Evolutionary conservation across 192 early-diverging fungal species (phyloP).

Genomic region (Coemansia sp.): DNA sequence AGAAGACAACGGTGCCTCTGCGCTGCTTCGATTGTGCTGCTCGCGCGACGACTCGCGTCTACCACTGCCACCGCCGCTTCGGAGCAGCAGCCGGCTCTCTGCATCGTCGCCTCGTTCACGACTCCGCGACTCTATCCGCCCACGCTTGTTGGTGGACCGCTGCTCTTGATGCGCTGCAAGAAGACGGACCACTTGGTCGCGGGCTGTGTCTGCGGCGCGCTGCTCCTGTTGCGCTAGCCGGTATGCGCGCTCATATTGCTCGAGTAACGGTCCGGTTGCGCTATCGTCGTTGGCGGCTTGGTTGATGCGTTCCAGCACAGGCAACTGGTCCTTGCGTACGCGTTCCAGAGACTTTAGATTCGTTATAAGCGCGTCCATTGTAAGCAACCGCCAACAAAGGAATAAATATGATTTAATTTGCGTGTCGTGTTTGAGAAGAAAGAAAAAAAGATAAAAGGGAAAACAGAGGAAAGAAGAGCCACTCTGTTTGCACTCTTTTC

Average conservation of each 20-base stretch:
- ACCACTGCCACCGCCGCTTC: no score
- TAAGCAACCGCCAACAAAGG: no score
- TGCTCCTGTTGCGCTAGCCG: conserved; percentile 31
- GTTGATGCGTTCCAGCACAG: conserved; percentile 20
- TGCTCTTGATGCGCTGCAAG: conserved; percentile 3
- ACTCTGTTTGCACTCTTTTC: no score
- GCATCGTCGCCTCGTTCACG: not conserved
- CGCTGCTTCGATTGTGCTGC: no score
- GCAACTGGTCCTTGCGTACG: conserved; percentile 16
- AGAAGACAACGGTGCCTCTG: no score
- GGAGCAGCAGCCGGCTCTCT: no score
- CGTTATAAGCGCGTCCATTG: conserved; percentile 3
- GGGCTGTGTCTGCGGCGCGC: conserved; percentile 22
- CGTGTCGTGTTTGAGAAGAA: not conserved
- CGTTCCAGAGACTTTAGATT: conserved; percentile 24
- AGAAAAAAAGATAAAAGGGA: not conserved
- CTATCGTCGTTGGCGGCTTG: not conserved
- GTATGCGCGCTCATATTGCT: conserved; percentile 2
- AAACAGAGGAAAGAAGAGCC: no score
- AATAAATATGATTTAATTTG: not conserved
- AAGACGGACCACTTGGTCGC: conserved; percentile 24
- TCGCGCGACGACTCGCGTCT: not conserved
- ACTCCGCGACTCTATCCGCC: conserved; percentile 1
- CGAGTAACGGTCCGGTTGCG: not conserved
- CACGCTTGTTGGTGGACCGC: not conserved